A percentile compares a stretch with the other conserved stretches of the same genome.
Evolutionary conservation across 371 early-diverging fungal genomes (phyloP).

Genomic region (Capniomyces stellatus): DNA sequence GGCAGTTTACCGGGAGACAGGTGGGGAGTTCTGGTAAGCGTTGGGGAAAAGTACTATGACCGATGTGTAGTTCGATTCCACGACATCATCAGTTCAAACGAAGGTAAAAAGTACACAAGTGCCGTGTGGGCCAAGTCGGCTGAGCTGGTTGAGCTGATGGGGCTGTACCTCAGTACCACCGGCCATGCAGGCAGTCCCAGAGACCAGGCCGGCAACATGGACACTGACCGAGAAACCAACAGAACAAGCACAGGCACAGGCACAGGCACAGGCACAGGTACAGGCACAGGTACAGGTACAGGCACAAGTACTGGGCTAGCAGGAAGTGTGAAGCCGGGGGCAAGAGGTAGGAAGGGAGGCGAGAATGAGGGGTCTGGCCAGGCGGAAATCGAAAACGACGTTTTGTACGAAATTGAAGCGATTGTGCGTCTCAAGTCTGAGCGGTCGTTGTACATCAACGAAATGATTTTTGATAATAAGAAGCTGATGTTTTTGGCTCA

Average conservation of each 20-base stretch:
- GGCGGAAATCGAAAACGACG: slow-evolving; percentile 1
- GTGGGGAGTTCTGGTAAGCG: slow-evolving; percentile 12
- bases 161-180: slow-evolving; percentile 13
- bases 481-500: slow-evolving; percentile 52
- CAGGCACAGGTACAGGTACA: no score
- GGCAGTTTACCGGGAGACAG: slow-evolving; percentile 31
- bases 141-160: slow-evolving; percentile 29
- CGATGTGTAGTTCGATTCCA: slow-evolving; percentile 51
- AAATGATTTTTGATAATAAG: slow-evolving; percentile 67
- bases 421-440: slow-evolving; percentile 66
- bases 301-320: no score
- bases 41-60: slow-evolving; percentile 45
- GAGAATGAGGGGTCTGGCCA: not conserved
- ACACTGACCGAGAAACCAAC: no score
- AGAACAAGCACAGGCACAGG: no score
- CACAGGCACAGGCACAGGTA: no score
- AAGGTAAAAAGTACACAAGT: slow-evolving; percentile 30
- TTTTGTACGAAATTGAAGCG: slow-evolving; percentile 45
- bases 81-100: slow-evolving; percentile 20
- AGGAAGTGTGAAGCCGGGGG: no score
- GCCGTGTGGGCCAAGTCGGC: slow-evolving; percentile 69
- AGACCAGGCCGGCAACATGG: no score
- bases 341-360: not conserved
- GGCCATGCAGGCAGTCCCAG: no score
- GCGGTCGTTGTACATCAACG: slow-evolving; percentile 50